These are phyloP conservation scores for Yarrowia sp. DNA, from an alignment of 805 yeast species.

Conservation along the genomic window DNA sequence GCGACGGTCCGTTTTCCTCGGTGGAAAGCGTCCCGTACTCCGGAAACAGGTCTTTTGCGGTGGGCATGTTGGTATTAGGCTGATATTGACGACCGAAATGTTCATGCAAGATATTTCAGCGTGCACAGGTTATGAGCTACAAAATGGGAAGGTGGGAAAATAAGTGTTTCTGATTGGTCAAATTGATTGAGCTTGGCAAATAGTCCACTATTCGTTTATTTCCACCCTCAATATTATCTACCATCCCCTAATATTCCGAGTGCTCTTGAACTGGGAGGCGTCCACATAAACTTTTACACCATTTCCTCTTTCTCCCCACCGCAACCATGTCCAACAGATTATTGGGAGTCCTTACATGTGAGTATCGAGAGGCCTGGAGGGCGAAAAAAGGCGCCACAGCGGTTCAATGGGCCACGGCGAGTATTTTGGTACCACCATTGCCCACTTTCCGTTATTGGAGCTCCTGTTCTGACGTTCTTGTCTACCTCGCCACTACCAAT, in stretches of 20 bases:
- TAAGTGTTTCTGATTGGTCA: not conserved
- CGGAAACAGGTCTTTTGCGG: conserved; percentile 25
- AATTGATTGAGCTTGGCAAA: too few relatives aligned
- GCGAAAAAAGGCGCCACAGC: not conserved
- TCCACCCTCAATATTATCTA: too few relatives aligned
- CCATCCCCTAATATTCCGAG: not conserved
- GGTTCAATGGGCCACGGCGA: conserved; percentile 7
- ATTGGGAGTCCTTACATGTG: conserved; percentile 37
- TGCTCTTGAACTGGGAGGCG: conserved; percentile 39
- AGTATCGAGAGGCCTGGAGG: conserved; percentile 18
- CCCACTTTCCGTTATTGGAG: too few relatives aligned
- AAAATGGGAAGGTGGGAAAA: not conserved
- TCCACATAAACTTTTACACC: conserved; percentile 36
- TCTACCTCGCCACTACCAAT: too few relatives aligned
- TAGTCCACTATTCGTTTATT: too few relatives aligned
- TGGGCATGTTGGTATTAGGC: conserved; percentile 6
- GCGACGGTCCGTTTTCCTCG: conserved; percentile 22
- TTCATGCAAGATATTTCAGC: conserved; percentile 14
- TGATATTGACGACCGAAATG: conserved; percentile 10
- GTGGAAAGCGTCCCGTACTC: conserved; percentile 30
- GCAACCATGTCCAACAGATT: conserved; percentile 38
- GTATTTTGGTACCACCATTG: not conserved
- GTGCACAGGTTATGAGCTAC: conserved; percentile 17
- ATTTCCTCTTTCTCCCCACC: conserved; percentile 35
- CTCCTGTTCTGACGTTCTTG: too few relatives aligned